A percentile compares a stretch with the other conserved stretches of the same genome.
phyloP scores from a whole-genome alignment of 331 rosid genomes.

The Spiraea crenata region DNA sequence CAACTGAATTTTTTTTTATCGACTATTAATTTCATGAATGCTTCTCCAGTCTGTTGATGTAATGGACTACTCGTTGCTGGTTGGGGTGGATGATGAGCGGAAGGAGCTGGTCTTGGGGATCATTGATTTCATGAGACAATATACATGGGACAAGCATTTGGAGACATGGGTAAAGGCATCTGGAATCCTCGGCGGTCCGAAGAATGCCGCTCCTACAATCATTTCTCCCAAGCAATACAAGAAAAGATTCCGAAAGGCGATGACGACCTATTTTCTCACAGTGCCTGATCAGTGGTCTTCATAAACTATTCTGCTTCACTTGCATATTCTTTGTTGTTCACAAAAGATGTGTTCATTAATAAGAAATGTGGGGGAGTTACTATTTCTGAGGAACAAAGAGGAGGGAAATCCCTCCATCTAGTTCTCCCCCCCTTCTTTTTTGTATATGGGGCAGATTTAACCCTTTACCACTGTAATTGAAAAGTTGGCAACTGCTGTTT shows the following conservation, averaged over 20 bases:
- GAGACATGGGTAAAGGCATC: constrained; percentile 97
- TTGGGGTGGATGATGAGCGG: constrained; percentile 89
- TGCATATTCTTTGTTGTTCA: constrained; percentile 35
- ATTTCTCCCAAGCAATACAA: constrained; percentile 92
- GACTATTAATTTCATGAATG: neutral
- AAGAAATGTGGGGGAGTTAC: neutral
- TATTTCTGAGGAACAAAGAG: constrained; percentile 14
- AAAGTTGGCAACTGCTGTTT: constrained; percentile 21
- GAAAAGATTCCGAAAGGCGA: constrained; percentile 94
- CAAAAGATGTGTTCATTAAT: constrained; percentile 22
- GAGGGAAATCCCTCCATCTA: constrained; percentile 29
- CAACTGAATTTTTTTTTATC: neutral
- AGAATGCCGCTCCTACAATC: constrained; percentile 87
- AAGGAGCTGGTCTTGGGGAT: constrained; percentile 92
- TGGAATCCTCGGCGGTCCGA: constrained; percentile 92
- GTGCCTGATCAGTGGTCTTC: constrained; percentile 86
- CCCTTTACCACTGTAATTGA: constrained; percentile 15
- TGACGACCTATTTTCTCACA: constrained; percentile 93
- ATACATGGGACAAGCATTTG: constrained; percentile 99
- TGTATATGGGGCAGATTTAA: constrained; percentile 24
- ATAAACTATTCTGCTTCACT: constrained; percentile 30
- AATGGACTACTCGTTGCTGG: constrained; percentile 97
- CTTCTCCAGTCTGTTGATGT: constrained; percentile 84
- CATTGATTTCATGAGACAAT: constrained; percentile 96
- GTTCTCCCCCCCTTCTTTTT: neutral